Conservation (phyloP, 2,329 filamentous ascomycete genomes). For the Alternaria conjuncta region DNA sequence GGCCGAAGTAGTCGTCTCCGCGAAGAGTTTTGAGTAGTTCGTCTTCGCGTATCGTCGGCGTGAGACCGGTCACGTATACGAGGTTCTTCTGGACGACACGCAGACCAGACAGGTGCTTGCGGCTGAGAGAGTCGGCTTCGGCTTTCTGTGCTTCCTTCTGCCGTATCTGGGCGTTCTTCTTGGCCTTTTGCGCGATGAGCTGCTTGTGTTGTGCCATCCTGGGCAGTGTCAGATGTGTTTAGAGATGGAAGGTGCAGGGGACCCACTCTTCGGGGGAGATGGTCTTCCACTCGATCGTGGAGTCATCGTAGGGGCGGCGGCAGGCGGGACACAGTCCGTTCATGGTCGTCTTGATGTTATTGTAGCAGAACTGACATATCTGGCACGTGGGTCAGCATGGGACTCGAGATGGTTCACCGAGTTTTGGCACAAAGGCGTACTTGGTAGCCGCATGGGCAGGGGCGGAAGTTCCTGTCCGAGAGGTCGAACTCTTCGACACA, state of each 20-base stretch:
- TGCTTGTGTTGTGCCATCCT: slow-evolving; percentile 77
- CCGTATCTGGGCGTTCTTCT: slow-evolving; percentile 86
- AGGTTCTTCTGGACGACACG: slow-evolving; percentile 98
- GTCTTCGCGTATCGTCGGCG: slow-evolving; percentile 89
- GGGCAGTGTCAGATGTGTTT: slow-evolving; percentile 29
- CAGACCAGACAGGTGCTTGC: slow-evolving; percentile 94
- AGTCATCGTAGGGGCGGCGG: slow-evolving; percentile 92
- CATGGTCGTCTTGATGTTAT: slow-evolving; percentile 98
- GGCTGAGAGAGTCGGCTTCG: slow-evolving; percentile 92
- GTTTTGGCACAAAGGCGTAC: slow-evolving; percentile 60
- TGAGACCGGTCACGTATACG: slow-evolving; percentile 95
- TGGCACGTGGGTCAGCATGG: slow-evolving; percentile 32
- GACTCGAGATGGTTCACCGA: slow-evolving; percentile 15
- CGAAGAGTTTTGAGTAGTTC: slow-evolving; percentile 88
- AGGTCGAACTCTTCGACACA: slow-evolving; percentile 99
- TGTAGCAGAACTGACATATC: slow-evolving; percentile 99
- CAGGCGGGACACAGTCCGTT: slow-evolving; percentile 98
- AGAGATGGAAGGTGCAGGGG: slow-evolving; percentile 16
- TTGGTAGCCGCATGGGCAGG: slow-evolving; percentile 98
- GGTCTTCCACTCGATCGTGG: slow-evolving; percentile 95
- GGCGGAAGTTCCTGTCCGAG: slow-evolving; percentile 94
- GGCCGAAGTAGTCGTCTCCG: slow-evolving; percentile 92
- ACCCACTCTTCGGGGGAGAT: slow-evolving; percentile 93
- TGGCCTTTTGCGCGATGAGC: slow-evolving; percentile 80
- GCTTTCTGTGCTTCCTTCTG: slow-evolving; percentile 97